phyloP scores from a whole-genome alignment of 2,329 filamentous ascomycete genomes.

The Cercospora citrullina region DNA sequence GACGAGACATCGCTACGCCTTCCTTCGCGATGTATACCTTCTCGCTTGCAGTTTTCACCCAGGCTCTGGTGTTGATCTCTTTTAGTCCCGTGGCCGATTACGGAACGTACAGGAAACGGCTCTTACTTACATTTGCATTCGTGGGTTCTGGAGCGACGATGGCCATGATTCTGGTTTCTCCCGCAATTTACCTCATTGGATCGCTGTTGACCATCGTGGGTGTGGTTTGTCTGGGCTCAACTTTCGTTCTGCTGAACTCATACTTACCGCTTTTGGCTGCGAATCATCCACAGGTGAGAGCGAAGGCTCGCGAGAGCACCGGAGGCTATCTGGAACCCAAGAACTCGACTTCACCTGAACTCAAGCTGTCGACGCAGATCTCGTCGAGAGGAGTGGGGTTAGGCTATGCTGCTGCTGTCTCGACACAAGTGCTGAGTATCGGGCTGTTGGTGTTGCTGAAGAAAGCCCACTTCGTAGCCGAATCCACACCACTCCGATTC shows the following conservation, averaged over 20 bases:
- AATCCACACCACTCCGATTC: slow-evolving; percentile 71
- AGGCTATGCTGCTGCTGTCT: slow-evolving; percentile 79
- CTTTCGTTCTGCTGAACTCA: slow-evolving; percentile 91
- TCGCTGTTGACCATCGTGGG: slow-evolving; percentile 79
- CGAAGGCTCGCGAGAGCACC: neutral
- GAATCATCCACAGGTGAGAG: slow-evolving; percentile 63
- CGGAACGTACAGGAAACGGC: slow-evolving; percentile 80
- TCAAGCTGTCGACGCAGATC: slow-evolving; percentile 78
- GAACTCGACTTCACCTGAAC: slow-evolving; percentile 56
- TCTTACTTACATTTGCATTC: slow-evolving; percentile 78
- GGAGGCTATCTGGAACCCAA: neutral
- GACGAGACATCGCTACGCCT: slow-evolving; percentile 80
- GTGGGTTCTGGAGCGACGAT: slow-evolving; percentile 75
- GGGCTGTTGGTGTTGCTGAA: slow-evolving; percentile 63
- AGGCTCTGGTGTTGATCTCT: slow-evolving; percentile 84
- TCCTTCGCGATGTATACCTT: slow-evolving; percentile 97
- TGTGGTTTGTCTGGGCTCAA: slow-evolving; percentile 90
- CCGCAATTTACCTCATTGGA: slow-evolving; percentile 74
- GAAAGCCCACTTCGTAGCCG: slow-evolving; percentile 66
- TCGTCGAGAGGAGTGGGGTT: slow-evolving; percentile 88
- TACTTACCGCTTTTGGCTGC: slow-evolving; percentile 85
- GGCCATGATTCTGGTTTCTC: slow-evolving; percentile 74
- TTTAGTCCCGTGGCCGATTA: slow-evolving; percentile 93
- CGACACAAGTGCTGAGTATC: slow-evolving; percentile 77
- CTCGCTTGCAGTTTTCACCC: slow-evolving; percentile 79